Base-by-base conservation (phyloP, 352 stramenopile genomes). In the Hyaloperonospora arabidopsidis region DNA sequence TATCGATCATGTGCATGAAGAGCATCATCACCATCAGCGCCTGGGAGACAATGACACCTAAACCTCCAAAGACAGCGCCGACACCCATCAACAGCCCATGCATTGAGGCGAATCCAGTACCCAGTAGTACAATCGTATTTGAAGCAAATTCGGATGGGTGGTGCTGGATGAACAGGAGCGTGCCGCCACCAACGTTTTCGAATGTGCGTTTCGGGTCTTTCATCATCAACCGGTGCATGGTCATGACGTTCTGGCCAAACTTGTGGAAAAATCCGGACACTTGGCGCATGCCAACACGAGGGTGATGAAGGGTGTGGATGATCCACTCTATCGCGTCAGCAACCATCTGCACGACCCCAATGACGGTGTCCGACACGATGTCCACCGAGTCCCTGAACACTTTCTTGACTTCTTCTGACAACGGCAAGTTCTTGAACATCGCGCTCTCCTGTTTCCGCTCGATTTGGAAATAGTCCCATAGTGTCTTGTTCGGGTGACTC, bases 1-100 rank as follows among this genome's bases (percentile, higher is more conserved):
- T 49, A 23, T 68, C 60, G 28, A 68, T 61, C 6, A 52, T 43
- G 45, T 68, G 60, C 15, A 68, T 63, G n/a, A 68, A 68, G 45
- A 64, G 52, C 3, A 68, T 45, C 12, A 68, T 54, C 5, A 54
- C 61, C 38, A 68, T 18, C 5, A 68, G 39, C 0, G 59, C 39
- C 1, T 49, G 52, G 2, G 55, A 61, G 8, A 63, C 40, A 1
- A n/a, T 5, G 12, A 46, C 55, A 55, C 49, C 63, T 49, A 64
- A 50, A 1, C 43, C 19, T 19, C 60, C 60, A 8, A 63, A 63
- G 2, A 68, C 19, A 1, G 40, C 32, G 18, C 60, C 55, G 1
- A 64, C 55, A 13, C 49, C 54, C 19, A 21, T 18, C 45, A 68
- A 59, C 1, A 68, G 49, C 7, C 60, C 60, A 35, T 39, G 40